A percentile compares a stretch with the other conserved stretches of the same genome.
phyloP scores from a whole-genome alignment of 176 grass and related monocot genomes.

The Oryza punctata region DNA sequence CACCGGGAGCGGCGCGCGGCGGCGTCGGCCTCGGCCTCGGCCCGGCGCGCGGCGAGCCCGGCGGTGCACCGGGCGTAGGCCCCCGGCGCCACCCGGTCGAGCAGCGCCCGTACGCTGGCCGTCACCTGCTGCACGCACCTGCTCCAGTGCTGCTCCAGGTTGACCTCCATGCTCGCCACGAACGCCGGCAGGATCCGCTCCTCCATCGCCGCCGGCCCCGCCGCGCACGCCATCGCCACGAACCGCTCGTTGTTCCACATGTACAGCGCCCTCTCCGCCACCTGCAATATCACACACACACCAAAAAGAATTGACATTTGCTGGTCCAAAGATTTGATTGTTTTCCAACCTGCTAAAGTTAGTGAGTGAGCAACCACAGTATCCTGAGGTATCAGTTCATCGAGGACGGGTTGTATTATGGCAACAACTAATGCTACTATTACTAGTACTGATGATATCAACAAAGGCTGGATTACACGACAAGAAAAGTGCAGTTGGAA shows the following conservation, averaged over 20 bases:
- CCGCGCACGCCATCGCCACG: constrained; percentile 57
- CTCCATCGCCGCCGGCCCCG: constrained; percentile 41
- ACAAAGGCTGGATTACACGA: constrained; percentile 40
- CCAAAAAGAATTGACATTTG: too few species aligned
- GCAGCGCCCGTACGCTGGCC: constrained; percentile 59
- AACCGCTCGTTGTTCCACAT: constrained; percentile 90
- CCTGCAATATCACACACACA: constrained; percentile 30
- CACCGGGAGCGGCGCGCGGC: constrained; percentile 52
- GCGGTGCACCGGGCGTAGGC: constrained; percentile 56
- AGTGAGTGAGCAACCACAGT: neutral
- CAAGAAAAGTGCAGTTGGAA: constrained; percentile 29
- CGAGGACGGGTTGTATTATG: neutral
- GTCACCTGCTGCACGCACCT: constrained; percentile 79
- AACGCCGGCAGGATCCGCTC: constrained; percentile 60
- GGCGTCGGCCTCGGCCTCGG: constrained; percentile 25
- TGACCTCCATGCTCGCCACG: constrained; percentile 65
- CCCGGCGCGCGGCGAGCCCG: constrained; percentile 36
- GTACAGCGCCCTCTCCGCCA: constrained; percentile 83
- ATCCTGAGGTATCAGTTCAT: neutral
- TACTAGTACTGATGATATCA: neutral
- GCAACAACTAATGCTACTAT: neutral
- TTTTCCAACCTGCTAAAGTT: too few species aligned
- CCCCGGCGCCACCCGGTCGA: constrained; percentile 54
- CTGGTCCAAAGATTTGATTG: neutral
- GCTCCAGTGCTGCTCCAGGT: constrained; percentile 84